Conservation (phyloP, 2,329 filamentous ascomycete species). For the Pseudogymnoascus sp. region DNA sequence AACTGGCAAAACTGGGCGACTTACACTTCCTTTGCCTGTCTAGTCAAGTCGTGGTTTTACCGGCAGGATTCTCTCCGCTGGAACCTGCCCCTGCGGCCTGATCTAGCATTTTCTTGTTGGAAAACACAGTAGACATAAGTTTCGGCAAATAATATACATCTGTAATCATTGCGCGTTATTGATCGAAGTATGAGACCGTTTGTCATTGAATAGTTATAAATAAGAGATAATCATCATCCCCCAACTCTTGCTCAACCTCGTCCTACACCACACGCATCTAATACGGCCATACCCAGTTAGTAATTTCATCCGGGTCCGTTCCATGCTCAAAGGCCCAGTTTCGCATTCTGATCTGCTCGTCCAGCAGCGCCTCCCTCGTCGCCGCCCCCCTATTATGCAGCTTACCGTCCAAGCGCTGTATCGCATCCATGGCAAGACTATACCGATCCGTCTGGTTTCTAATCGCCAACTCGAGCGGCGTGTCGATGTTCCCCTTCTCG, state of each 20-base stretch:
- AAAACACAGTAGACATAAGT: background rate
- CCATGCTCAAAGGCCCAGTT: slow-evolving; percentile 62
- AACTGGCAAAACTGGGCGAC: too few species aligned
- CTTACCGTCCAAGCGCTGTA: slow-evolving; percentile 51
- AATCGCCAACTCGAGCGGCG: slow-evolving; percentile 69
- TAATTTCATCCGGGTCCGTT: slow-evolving; percentile 46
- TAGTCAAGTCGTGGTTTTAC: too few species aligned
- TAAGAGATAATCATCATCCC: background rate
- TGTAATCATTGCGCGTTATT: background rate
- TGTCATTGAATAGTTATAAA: background rate
- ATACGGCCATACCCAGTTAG: slow-evolving; percentile 25
- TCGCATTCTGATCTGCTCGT: slow-evolving; percentile 54
- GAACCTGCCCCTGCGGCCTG: background rate
- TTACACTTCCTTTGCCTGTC: too few species aligned
- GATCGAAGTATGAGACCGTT: background rate
- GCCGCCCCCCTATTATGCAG: slow-evolving; percentile 56
- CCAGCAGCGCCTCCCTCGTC: slow-evolving; percentile 55
- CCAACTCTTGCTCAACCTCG: background rate
- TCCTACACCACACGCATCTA: background rate
- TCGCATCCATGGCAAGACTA: slow-evolving; percentile 67
- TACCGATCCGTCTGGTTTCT: slow-evolving; percentile 71
- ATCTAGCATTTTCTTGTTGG: background rate
- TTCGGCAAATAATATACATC: background rate
- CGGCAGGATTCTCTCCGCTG: too few species aligned
- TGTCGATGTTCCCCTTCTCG: slow-evolving; percentile 80